These are phyloP conservation scores for Trichopus zeylanicus DNA, from an alignment of 116 monocot genomes.

Conservation along the genomic window DNA sequence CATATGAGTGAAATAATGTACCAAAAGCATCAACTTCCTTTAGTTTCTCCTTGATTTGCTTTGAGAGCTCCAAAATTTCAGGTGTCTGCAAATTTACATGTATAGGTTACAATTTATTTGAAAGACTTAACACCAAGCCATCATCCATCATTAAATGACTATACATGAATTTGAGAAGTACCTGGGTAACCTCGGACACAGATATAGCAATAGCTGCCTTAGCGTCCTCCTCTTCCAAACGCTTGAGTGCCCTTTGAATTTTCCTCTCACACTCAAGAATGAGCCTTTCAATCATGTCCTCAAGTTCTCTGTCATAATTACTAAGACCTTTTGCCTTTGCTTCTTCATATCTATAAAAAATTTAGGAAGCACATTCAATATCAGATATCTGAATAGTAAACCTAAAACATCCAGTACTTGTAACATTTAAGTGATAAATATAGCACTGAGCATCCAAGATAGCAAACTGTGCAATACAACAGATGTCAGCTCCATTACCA, in stretches of 20 bases:
- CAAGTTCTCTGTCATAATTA: conserved; percentile 91
- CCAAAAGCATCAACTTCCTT: conserved; percentile 85
- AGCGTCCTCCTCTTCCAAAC: conserved; percentile 88
- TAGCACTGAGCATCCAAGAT: not conserved
- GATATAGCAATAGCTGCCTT: conserved; percentile 99
- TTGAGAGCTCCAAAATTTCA: conserved; percentile 75
- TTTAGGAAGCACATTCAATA: conserved; percentile 47
- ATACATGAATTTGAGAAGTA: too few species aligned
- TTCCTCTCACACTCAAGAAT: conserved; percentile 98
- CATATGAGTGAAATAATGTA: conserved; percentile 14
- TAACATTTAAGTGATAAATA: not conserved
- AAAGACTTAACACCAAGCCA: too few species aligned
- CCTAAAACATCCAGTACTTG: not conserved
- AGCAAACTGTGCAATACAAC: too few species aligned
- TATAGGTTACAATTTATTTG: too few species aligned
- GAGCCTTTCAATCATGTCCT: conserved; percentile 86
- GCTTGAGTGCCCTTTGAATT: conserved; percentile 94
- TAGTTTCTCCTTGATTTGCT: conserved; percentile 91
- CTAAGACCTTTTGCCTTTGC: conserved; percentile 57
- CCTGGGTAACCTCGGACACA: conserved; percentile 94
- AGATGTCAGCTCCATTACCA: too few species aligned
- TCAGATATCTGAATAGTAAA: too few species aligned
- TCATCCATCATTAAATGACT: too few species aligned
- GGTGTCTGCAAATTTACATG: conserved; percentile 36
- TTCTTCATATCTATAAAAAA: conserved; percentile 78